Conservation (phyloP, 2,329 filamentous ascomycete genomes). For the Microcyclospora tardicrescens region DNA sequence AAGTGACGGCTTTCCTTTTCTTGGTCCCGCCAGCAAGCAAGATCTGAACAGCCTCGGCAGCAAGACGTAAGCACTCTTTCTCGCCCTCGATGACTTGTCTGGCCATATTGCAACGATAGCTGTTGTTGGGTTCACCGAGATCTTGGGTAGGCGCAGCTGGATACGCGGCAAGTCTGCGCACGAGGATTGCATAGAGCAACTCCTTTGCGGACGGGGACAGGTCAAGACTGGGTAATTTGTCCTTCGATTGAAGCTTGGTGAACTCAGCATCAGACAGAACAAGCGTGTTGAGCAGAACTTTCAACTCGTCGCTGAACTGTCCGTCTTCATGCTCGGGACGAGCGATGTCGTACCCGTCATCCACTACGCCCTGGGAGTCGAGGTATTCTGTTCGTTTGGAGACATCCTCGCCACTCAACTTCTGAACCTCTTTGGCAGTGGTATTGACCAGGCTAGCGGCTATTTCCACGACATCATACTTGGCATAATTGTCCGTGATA, state of each 20-base stretch:
- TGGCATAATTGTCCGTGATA: constrained; percentile 61
- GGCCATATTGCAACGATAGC: constrained; percentile 40
- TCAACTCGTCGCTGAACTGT: constrained; percentile 30
- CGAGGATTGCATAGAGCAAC: constrained; percentile 28
- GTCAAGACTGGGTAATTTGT: constrained; percentile 31
- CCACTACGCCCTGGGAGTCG: constrained; percentile 50
- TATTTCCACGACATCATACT: constrained; percentile 75
- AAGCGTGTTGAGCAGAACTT: constrained; percentile 33
- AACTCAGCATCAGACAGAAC: constrained; percentile 29
- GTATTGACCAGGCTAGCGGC: constrained; percentile 46
- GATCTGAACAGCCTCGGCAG: constrained; percentile 21
- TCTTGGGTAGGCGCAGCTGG: constrained; percentile 28
- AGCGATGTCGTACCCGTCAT: constrained; percentile 56
- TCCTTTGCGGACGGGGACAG: constrained; percentile 23
- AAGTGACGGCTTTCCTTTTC: constrained; percentile 12
- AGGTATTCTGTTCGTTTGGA: constrained; percentile 38
- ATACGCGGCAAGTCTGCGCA: constrained; percentile 36
- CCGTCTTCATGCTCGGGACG: constrained; percentile 16
- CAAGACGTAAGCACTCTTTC: constrained; percentile 50
- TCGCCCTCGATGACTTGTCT: constrained; percentile 57
- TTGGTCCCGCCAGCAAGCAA: constrained; percentile 4
- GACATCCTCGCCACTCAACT: constrained; percentile 7
- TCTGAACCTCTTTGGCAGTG: constrained; percentile 23
- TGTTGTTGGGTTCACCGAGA: constrained; percentile 1
- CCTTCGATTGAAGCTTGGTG: constrained; percentile 27